A percentile compares a stretch with the other conserved stretches of the same genome.
phyloP scores from a whole-genome alignment of 2,329 filamentous ascomycete genomes.

The Pseudogymnoascus sp. region DNA sequence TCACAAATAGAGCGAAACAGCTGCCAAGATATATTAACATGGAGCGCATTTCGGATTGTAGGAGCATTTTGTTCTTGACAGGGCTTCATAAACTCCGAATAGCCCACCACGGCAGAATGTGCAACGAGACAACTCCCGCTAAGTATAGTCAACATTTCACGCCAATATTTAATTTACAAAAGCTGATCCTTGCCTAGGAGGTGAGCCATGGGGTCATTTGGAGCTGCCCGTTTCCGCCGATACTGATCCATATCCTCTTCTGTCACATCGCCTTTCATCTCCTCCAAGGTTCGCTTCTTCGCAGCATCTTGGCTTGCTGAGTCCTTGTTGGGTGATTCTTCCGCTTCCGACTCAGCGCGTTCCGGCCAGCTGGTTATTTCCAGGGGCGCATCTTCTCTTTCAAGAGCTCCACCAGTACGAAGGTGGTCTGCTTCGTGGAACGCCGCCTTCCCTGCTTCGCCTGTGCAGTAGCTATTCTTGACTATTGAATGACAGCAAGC shows the following conservation, averaged over 20 bases:
- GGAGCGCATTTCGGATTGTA: not conserved
- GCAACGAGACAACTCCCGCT: constrained; percentile 13
- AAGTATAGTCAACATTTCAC: constrained; percentile 9
- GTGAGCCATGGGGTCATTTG: constrained; percentile 81
- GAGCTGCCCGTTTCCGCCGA: constrained; percentile 63
- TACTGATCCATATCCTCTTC: constrained; percentile 86
- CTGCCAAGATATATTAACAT: not conserved
- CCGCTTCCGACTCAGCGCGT: constrained; percentile 18
- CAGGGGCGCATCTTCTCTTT: constrained; percentile 22
- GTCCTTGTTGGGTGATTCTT: constrained; percentile 15
- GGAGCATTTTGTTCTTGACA: not conserved
- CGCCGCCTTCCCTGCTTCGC: constrained; percentile 75
- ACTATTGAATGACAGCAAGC: constrained; percentile 87
- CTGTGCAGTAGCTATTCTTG: constrained; percentile 97
- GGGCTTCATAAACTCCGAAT: not conserved
- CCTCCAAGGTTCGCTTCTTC: constrained; percentile 69
- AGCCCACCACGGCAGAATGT: not conserved
- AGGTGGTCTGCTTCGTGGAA: constrained; percentile 69
- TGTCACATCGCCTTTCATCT: constrained; percentile 70
- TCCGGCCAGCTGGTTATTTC: constrained; percentile 17
- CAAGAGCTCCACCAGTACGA: constrained; percentile 37
- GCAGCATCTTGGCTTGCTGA: constrained; percentile 20
- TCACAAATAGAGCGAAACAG: not conserved
- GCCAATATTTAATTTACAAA: constrained; percentile 37
- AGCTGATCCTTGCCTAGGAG: constrained; percentile 66